Percentiles rank a stretch among this genome's conserved stretches.
Conservation (phyloP, 805 yeast species). For the Saturnispora kantuleensis region DNA sequence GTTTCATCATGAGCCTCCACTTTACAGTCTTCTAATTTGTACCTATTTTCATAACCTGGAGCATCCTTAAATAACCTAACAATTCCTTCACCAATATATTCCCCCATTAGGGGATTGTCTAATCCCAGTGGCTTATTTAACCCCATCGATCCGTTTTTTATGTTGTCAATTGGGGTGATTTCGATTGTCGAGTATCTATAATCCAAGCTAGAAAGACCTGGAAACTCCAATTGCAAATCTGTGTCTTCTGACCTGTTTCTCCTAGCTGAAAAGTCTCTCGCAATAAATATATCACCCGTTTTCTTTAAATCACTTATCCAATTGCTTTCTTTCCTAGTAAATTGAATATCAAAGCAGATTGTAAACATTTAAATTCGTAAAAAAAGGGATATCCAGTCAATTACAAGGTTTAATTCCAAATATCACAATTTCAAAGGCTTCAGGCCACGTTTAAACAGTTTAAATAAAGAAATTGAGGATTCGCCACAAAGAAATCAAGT, state of each 20-base stretch:
- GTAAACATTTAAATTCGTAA: neutral
- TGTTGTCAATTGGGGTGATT: constrained; percentile 22
- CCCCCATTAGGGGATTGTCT: constrained; percentile 45
- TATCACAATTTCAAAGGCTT: too few species aligned
- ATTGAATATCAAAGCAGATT: constrained; percentile 3
- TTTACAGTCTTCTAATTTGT: constrained; percentile 13
- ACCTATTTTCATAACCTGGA: constrained; percentile 18
- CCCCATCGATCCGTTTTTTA: neutral
- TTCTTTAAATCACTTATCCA: neutral
- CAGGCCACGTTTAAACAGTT: too few species aligned
- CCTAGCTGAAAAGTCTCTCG: too few species aligned
- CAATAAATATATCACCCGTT: neutral
- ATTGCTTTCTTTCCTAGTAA: neutral
- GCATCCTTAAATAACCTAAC: constrained; percentile 56
- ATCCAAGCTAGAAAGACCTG: constrained; percentile 14
- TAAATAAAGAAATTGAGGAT: too few species aligned
- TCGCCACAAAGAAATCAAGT: too few species aligned
- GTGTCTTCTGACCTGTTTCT: neutral
- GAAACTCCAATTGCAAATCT: too few species aligned
- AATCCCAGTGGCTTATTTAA: constrained; percentile 5
- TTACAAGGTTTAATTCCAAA: neutral
- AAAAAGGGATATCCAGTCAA: too few species aligned
- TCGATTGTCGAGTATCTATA: constrained; percentile 29
- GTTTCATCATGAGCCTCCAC: constrained; percentile 42
- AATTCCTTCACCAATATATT: constrained; percentile 63